Percentiles rank a stretch among this genome's conserved stretches.
Evolutionary conservation across 345 rosid species (phyloP).

Genomic region (Sonneratia caseolaris): DNA sequence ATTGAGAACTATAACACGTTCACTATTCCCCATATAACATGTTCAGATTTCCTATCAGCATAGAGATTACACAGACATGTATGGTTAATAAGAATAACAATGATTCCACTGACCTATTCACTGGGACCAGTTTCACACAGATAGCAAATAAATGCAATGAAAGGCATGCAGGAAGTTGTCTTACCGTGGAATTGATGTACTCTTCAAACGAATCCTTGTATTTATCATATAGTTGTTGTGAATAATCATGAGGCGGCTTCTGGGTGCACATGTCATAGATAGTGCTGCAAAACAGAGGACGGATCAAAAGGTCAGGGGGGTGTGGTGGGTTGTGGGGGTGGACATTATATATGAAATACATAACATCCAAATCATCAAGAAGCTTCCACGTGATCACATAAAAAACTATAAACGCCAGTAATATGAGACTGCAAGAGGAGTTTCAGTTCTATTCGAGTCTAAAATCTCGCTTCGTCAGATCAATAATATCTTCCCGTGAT

Average conservation of each 20-base stretch:
- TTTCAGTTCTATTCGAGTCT: background rate
- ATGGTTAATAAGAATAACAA: background rate
- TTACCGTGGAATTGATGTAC: conserved; percentile 41
- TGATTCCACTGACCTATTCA: background rate
- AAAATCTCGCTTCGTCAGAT: background rate
- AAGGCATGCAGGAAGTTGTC: background rate
- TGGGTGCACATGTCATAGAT: conserved; percentile 69
- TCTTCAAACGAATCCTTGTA: conserved; percentile 47
- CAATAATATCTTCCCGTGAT: background rate
- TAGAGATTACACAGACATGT: background rate
- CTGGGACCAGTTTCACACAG: background rate
- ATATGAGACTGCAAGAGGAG: background rate
- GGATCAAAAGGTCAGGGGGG: background rate
- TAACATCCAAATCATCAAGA: background rate
- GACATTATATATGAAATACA: background rate
- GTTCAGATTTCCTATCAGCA: background rate
- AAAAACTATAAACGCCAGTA: background rate
- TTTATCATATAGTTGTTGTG: conserved; percentile 60
- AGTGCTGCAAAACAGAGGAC: conserved; percentile 26
- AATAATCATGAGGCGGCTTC: conserved; percentile 54
- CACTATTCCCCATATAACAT: background rate
- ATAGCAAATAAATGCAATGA: background rate
- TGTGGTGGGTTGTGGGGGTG: no score
- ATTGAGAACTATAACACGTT: background rate
- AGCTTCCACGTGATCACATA: background rate